A percentile compares a stretch with the other conserved stretches of the same genome.
phyloP scores from a whole-genome alignment of 768 basidiomycete species.

The Podaxis mareebaensis region DNA sequence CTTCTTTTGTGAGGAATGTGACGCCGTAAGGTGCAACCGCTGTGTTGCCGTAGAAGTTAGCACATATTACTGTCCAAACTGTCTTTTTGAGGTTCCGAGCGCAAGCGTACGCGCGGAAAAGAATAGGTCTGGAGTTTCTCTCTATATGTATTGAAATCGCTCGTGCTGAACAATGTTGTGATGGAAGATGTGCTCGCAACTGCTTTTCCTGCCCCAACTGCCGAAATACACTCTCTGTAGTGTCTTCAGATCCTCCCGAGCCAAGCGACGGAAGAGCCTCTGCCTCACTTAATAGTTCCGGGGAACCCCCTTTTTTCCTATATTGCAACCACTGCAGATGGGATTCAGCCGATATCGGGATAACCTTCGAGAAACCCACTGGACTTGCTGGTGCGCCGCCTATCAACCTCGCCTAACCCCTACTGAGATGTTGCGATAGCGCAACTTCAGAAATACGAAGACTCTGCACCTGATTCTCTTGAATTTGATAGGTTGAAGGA shows the following conservation, averaged over 20 bases:
- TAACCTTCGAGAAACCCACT: slow-evolving; percentile 95
- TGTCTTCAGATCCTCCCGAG: slow-evolving; percentile 85
- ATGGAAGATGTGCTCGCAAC: slow-evolving; percentile 90
- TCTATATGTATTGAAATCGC: not conserved
- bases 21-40: slow-evolving; percentile 88
- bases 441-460: slow-evolving; percentile 89
- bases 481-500: slow-evolving; percentile 96
- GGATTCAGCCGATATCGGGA: slow-evolving; percentile 90
- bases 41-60: slow-evolving; percentile 94
- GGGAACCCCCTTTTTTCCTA: slow-evolving; percentile 88
- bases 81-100: slow-evolving; percentile 96
- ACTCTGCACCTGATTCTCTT: slow-evolving; percentile 77
- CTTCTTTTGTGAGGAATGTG: slow-evolving; percentile 99
- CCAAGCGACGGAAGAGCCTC: slow-evolving; percentile 54
- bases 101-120: slow-evolving; percentile 98
- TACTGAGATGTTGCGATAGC: slow-evolving; percentile 45
- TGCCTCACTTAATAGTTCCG: slow-evolving; percentile 57
- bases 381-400: slow-evolving; percentile 78
- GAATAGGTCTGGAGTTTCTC: slow-evolving; percentile 64
- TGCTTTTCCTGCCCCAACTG: slow-evolving; percentile 98
- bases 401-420: slow-evolving; percentile 10
- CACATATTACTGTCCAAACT: slow-evolving; percentile 98
- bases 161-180: slow-evolving; percentile 13
- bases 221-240: slow-evolving; percentile 84
- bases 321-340: slow-evolving; percentile 93